A percentile compares a stretch with the other conserved stretches of the same genome.
These are phyloP conservation scores for Cutaneotrichosporon sp. DNA, from an alignment of 1,284 basidiomycete species.

Conservation along the genomic window DNA sequence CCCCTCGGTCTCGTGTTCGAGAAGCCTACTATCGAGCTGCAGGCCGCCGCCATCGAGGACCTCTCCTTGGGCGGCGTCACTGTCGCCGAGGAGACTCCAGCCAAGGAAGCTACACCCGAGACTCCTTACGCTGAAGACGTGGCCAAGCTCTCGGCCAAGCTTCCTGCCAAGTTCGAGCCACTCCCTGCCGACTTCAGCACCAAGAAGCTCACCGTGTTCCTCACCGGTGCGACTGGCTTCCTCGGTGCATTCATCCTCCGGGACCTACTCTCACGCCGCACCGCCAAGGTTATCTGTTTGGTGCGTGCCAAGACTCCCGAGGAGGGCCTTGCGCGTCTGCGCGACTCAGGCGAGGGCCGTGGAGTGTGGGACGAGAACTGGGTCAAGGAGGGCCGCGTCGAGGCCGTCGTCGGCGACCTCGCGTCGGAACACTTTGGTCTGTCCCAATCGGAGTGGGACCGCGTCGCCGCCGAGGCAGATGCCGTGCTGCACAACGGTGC, in stretches of 20 bases:
- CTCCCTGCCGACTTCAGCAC: slow-evolving; percentile 56
- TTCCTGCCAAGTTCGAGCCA: slow-evolving; percentile 60
- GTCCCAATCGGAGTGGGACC: slow-evolving; percentile 60
- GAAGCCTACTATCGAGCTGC: slow-evolving; percentile 76
- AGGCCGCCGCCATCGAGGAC: slow-evolving; percentile 72
- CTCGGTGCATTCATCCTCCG: slow-evolving; percentile 87
- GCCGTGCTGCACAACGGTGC: slow-evolving; percentile 93
- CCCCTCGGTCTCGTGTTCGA: slow-evolving; percentile 93
- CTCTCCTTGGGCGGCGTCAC: slow-evolving; percentile 78
- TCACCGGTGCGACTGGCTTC: slow-evolving; percentile 97
- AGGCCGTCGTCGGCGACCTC: slow-evolving; percentile 86
- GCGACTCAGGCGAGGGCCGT: slow-evolving; percentile 71
- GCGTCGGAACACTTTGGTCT: slow-evolving; percentile 73
- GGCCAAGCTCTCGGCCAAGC: slow-evolving; percentile 57
- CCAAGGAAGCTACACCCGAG: slow-evolving; percentile 27
- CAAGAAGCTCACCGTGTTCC: slow-evolving; percentile 70
- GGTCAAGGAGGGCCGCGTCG: slow-evolving; percentile 64
- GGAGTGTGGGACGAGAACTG: slow-evolving; percentile 93
- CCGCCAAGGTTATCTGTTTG: slow-evolving; percentile 85
- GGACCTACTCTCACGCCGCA: slow-evolving; percentile 67
- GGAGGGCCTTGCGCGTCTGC: slow-evolving; percentile 66
- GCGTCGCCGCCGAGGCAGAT: slow-evolving; percentile 70
- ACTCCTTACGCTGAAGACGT: slow-evolving; percentile 73
- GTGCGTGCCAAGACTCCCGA: slow-evolving; percentile 68
- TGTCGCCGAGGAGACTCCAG: slow-evolving; percentile 53